Evolutionary conservation across 306 rosid genomes (phyloP).

Genomic region (Potentilla sterilis): DNA sequence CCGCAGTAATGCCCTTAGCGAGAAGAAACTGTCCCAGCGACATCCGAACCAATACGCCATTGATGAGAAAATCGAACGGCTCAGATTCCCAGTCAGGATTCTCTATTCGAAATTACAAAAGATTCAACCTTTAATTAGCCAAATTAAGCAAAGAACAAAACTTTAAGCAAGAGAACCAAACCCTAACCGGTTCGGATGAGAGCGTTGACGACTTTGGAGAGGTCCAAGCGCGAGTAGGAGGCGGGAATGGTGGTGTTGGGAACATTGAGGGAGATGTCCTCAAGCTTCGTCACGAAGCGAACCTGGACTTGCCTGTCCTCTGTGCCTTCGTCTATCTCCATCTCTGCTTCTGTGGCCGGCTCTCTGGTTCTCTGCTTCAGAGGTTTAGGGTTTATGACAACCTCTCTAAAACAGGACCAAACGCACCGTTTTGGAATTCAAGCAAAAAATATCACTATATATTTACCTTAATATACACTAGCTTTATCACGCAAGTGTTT

Average conservation of each 20-base stretch:
- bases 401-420: background rate
- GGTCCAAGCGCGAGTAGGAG: conserved; percentile 67
- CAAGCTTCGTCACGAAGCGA: conserved; percentile 72
- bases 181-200: conserved; percentile 55
- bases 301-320: conserved; percentile 62
- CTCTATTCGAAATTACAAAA: conserved; percentile 24
- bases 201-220: conserved; percentile 73
- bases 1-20: conserved; percentile 82
- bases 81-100: conserved; percentile 57
- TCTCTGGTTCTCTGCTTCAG: background rate
- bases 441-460: no score
- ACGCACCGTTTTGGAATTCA: background rate
- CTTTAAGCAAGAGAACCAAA: background rate
- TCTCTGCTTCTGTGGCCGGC: conserved; percentile 7
- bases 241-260: conserved; percentile 56
- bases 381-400: background rate
- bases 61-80: conserved; percentile 82
- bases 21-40: conserved; percentile 81
- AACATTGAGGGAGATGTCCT: conserved; percentile 41
- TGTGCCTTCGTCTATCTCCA: conserved; percentile 43
- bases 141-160: background rate
- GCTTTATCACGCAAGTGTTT: no score
- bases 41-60: conserved; percentile 86
- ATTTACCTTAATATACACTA: no score
- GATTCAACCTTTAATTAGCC: background rate